A percentile compares a stretch with the other conserved stretches of the same genome.
These are phyloP conservation scores for Smithsoniella earleae DNA, from an alignment of 163 green algal genomes.

Conservation along the genomic window DNA sequence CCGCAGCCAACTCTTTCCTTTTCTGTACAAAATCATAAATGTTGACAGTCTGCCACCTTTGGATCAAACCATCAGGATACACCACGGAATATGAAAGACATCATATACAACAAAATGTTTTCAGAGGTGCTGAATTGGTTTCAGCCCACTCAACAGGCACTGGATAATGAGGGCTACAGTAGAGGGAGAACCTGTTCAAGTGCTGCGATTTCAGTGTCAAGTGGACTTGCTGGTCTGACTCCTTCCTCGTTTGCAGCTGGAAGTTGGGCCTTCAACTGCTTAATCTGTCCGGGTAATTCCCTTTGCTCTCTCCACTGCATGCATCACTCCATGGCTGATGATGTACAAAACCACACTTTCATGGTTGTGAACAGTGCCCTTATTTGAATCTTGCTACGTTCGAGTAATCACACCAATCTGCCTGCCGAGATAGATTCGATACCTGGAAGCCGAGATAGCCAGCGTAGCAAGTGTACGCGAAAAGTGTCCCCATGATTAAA, in stretches of 20 bases:
- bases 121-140: background rate
- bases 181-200: conserved; percentile 50
- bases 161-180: conserved; percentile 26
- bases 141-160: background rate
- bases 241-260: conserved; percentile 43
- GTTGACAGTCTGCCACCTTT: background rate
- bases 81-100: background rate
- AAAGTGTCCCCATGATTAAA: conserved; percentile 67
- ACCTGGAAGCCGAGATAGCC: conserved; percentile 85
- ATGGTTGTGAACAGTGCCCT: too few relatives aligned
- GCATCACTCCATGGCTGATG: background rate
- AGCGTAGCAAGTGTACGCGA: conserved; percentile 63
- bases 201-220: conserved; percentile 42
- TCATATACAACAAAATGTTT: background rate
- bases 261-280: conserved; percentile 65
- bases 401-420: too few relatives aligned
- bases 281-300: conserved; percentile 70
- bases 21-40: conserved; percentile 48
- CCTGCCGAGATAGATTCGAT: too few relatives aligned
- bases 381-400: too few relatives aligned
- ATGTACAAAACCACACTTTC: too few relatives aligned
- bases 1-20: conserved; percentile 77
- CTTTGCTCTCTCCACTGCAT: conserved; percentile 52
- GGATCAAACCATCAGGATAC: background rate
- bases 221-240: conserved; percentile 37